A percentile compares a stretch with the other conserved stretches of the same genome.
Conservation (phyloP, 148 eudicot genomes). For the Limonium bicolor region DNA sequence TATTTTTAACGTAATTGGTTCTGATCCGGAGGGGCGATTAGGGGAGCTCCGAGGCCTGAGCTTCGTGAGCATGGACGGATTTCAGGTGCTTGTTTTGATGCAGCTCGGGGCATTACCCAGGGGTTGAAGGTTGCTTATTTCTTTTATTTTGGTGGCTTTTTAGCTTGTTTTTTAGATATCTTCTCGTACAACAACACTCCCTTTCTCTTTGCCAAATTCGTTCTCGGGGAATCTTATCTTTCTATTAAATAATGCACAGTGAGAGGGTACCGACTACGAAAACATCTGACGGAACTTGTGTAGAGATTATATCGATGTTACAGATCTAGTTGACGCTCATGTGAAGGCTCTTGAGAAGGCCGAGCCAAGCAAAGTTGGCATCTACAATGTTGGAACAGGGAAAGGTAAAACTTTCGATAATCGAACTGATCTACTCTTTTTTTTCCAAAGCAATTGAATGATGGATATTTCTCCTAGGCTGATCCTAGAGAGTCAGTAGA, state of each 20-base stretch:
- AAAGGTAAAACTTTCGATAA: conserved; percentile 42
- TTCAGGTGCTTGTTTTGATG: conserved; percentile 98
- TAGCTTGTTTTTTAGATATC: not conserved
- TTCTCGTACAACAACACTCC: not conserved
- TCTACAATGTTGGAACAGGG: conserved; percentile 95
- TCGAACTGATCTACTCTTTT: too few relatives aligned
- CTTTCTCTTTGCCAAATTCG: not conserved
- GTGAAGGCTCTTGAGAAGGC: conserved; percentile 93
- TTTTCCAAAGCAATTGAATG: too few relatives aligned
- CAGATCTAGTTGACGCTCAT: conserved; percentile 94
- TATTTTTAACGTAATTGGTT: conserved; percentile 97
- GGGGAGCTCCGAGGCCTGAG: conserved; percentile 98
- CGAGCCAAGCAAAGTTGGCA: conserved; percentile 60
- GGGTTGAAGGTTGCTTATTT: conserved; percentile 92
- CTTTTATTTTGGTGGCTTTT: too few relatives aligned
- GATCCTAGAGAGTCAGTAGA: too few relatives aligned
- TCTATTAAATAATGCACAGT: conserved; percentile 41
- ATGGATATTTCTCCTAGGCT: too few relatives aligned
- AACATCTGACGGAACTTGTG: conserved; percentile 75
- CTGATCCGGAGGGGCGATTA: conserved; percentile 85
- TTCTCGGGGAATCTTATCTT: too few relatives aligned
- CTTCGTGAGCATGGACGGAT: conserved; percentile 84
- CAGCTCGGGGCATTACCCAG: conserved; percentile 77
- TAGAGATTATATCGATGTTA: conserved; percentile 91
- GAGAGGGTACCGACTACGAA: conserved; percentile 80